phyloP scores from a whole-genome alignment of 768 basidiomycete species.

The Lactarius sanguifluus region DNA sequence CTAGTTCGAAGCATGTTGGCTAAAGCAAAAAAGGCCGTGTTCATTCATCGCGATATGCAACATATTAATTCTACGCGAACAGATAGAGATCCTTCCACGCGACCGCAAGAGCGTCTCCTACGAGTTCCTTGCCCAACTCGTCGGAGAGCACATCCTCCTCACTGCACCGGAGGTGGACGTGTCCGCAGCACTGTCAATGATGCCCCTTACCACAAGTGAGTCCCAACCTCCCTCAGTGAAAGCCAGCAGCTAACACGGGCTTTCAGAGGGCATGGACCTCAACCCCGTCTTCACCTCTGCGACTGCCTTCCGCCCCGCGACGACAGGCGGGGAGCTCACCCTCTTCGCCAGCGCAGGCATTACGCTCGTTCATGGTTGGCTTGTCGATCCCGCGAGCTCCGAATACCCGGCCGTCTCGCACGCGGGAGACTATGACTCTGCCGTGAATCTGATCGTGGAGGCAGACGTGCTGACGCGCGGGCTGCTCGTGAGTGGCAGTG shows the following conservation, averaged over 20 bases:
- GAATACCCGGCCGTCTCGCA: conserved; percentile 56
- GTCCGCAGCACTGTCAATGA: conserved; percentile 68
- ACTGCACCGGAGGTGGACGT: conserved; percentile 60
- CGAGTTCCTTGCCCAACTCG: conserved; percentile 76
- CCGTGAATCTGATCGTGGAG: conserved; percentile 72
- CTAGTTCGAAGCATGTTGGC: conserved; percentile 7
- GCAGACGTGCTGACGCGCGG: conserved; percentile 75
- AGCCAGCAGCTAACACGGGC: not conserved
- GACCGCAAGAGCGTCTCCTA: conserved; percentile 75
- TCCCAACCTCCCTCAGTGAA: conserved; percentile 15
- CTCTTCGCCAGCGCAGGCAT: conserved; percentile 85
- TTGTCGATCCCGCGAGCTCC: conserved; percentile 64
- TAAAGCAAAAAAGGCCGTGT: conserved; percentile 61
- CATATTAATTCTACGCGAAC: conserved; percentile 81
- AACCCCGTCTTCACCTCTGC: conserved; percentile 79
- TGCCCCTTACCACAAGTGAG: conserved; percentile 58
- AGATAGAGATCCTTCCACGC: conserved; percentile 69
- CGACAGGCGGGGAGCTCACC: conserved; percentile 72
- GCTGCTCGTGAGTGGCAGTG: conserved; percentile 49
- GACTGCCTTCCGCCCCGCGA: conserved; percentile 62
- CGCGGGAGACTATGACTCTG: conserved; percentile 68
- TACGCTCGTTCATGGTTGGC: conserved; percentile 85
- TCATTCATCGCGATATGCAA: conserved; percentile 93
- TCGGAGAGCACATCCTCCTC: conserved; percentile 77
- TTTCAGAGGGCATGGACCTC: conserved; percentile 80